Evolutionary conservation across 352 stramenopile species (phyloP).

Genomic region (Peronospora destructor): DNA sequence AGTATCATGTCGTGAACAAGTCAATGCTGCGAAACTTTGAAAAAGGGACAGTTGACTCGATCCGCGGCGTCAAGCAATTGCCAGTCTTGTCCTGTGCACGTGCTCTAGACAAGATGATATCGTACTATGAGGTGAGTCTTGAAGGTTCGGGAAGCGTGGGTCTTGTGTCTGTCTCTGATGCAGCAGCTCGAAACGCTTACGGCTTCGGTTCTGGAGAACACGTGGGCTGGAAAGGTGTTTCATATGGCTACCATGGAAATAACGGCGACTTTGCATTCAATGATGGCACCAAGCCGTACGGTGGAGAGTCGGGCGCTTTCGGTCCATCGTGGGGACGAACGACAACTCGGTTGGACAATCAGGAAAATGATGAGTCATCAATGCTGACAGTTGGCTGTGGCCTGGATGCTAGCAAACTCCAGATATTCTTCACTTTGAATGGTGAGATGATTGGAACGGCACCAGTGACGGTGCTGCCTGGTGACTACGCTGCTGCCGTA

Average conservation of each 20-base stretch:
- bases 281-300: slow-evolving; percentile 56
- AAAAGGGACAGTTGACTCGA: slow-evolving; percentile 61
- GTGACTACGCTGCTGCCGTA: slow-evolving; percentile 64
- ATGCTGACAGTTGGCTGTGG: slow-evolving; percentile 65
- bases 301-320: slow-evolving; percentile 64
- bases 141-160: slow-evolving; percentile 73
- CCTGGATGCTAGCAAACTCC: slow-evolving; percentile 40
- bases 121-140: slow-evolving; percentile 76
- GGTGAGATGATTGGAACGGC: slow-evolving; percentile 51
- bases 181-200: slow-evolving; percentile 46
- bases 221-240: slow-evolving; percentile 74
- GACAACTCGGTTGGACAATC: slow-evolving; percentile 12
- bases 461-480: slow-evolving; percentile 37
- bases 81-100: slow-evolving; percentile 45
- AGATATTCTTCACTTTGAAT: slow-evolving; percentile 81
- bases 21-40: slow-evolving; percentile 79
- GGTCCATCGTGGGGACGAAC: slow-evolving; percentile 57
- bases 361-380: slow-evolving; percentile 19
- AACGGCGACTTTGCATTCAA: slow-evolving; percentile 84
- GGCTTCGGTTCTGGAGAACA: slow-evolving; percentile 79
- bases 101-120: slow-evolving; percentile 45
- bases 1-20: slow-evolving; percentile 61
- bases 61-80: slow-evolving; percentile 48
- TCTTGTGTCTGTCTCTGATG: slow-evolving; percentile 58
- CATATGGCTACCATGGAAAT: slow-evolving; percentile 82